These are phyloP conservation scores for Colletotrichum caudatum DNA, from an alignment of 2,329 filamentous ascomycete species.

Conservation along the genomic window DNA sequence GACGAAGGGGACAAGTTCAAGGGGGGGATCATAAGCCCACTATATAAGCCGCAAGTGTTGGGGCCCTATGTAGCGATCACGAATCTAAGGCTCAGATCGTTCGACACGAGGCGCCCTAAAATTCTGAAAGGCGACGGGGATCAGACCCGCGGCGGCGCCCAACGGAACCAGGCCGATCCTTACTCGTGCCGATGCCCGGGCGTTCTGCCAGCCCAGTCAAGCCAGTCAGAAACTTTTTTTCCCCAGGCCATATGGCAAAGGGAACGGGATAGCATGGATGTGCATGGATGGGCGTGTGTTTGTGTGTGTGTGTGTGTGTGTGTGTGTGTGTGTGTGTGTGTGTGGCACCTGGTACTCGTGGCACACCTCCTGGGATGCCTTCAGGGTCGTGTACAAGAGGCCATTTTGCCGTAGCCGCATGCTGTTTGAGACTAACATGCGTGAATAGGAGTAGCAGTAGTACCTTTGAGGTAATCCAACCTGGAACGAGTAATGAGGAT, in stretches of 20 bases:
- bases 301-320: conserved; percentile 11
- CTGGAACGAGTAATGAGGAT: conserved; percentile 40
- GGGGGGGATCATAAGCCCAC: conserved; percentile 31
- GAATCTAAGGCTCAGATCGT: conserved; percentile 38
- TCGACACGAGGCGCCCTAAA: conserved; percentile 36
- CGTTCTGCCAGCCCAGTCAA: conserved; percentile 9
- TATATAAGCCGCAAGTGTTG: conserved; percentile 36
- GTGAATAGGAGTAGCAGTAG: background rate
- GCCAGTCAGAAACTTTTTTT: conserved; percentile 4
- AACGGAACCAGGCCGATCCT: conserved; percentile 40
- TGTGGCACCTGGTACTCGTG: conserved; percentile 20
- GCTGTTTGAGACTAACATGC: conserved; percentile 20
- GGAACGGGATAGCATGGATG: background rate
- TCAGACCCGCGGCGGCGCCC: conserved; percentile 38
- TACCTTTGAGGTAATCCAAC: conserved; percentile 27
- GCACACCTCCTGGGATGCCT: conserved; percentile 14
- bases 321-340: conserved; percentile 1
- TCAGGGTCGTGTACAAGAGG: conserved; percentile 4
- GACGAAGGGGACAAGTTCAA: background rate
- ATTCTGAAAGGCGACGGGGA: conserved; percentile 31
- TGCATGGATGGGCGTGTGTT: background rate
- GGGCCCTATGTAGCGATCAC: conserved; percentile 40
- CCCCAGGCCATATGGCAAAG: conserved; percentile 8
- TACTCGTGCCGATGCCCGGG: conserved; percentile 32
- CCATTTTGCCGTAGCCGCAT: conserved; percentile 13